Percentiles rank a stretch among this genome's conserved stretches.
phyloP scores from a whole-genome alignment of 805 yeast genomes.

The Yarrowia deformans region DNA sequence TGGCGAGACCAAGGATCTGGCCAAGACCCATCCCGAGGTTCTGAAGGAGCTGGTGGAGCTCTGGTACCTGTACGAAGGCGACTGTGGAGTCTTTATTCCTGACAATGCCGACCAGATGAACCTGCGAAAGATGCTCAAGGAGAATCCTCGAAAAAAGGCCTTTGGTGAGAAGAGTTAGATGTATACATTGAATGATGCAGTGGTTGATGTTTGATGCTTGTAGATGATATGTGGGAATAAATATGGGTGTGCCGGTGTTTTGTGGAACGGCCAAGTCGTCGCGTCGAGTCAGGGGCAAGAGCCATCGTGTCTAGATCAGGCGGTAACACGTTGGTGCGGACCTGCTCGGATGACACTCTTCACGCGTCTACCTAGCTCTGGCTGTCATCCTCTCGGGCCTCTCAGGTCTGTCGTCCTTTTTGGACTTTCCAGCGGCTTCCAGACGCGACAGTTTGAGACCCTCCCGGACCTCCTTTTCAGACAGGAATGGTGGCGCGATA shows the following conservation, averaged over 20 bases:
- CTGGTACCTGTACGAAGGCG: constrained; percentile 61
- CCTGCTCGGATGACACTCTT: too few species aligned
- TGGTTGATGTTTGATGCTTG: background rate
- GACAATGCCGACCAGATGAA: constrained; percentile 25
- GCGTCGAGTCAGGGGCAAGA: too few species aligned
- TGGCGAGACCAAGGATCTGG: constrained; percentile 60
- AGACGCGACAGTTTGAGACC: constrained; percentile 20
- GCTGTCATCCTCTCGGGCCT: constrained; percentile 24
- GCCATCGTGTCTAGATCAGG: too few species aligned
- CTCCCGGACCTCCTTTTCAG: constrained; percentile 26
- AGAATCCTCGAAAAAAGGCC: constrained; percentile 18
- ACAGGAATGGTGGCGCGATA: constrained; percentile 26
- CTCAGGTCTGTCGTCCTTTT: background rate
- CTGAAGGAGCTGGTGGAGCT: constrained; percentile 55
- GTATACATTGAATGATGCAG: background rate
- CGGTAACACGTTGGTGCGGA: too few species aligned
- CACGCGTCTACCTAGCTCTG: background rate
- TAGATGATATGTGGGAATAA: background rate
- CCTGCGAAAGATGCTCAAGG: constrained; percentile 33
- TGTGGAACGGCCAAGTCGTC: too few species aligned
- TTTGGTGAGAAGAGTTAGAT: constrained; percentile 18
- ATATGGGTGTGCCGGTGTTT: background rate
- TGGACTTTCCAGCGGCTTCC: constrained; percentile 10
- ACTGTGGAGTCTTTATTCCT: constrained; percentile 42
- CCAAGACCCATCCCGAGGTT: constrained; percentile 51